Conservation (phyloP, 2,329 filamentous ascomycete species). For the Ceratocystis cacaofunesta region DNA sequence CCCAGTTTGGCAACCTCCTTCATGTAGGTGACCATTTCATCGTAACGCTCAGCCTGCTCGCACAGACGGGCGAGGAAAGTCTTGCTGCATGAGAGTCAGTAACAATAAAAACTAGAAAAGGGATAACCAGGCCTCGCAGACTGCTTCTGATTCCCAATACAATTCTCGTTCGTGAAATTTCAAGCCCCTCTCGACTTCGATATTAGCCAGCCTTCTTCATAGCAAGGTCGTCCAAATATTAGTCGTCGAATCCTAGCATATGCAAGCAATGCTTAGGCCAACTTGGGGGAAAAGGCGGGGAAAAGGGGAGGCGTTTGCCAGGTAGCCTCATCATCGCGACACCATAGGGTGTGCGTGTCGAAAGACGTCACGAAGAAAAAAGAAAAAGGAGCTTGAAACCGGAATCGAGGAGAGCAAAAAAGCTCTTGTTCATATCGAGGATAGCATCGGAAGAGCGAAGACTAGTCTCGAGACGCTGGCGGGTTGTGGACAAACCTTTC, state of each 20-base stretch:
- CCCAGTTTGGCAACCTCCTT: constrained; percentile 94
- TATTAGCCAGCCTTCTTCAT: not conserved
- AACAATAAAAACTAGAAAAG: not conserved
- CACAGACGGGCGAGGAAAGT: constrained; percentile 99
- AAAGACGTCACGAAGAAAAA: not conserved
- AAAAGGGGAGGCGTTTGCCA: constrained; percentile 12
- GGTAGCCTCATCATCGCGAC: constrained; percentile 10
- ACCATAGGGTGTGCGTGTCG: not conserved
- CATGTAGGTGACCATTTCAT: constrained; percentile 99
- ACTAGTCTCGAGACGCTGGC: not conserved
- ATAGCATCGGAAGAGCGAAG: constrained; percentile 2
- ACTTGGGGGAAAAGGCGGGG: constrained; percentile 3
- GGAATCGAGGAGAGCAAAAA: constrained; percentile 3
- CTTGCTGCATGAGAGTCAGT: constrained; percentile 51
- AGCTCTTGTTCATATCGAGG: not conserved
- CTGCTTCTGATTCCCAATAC: not conserved
- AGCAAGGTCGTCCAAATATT: not conserved
- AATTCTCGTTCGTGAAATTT: not conserved
- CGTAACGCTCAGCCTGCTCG: constrained; percentile 99
- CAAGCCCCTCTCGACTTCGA: not conserved
- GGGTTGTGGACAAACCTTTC: constrained; percentile 15
- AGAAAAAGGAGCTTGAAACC: not conserved
- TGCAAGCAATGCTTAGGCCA: not conserved
- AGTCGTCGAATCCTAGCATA: not conserved
- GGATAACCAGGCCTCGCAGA: not conserved